Base-by-base conservation (phyloP, 352 stramenopile species). In the Nothophytophthora sp. region DNA sequence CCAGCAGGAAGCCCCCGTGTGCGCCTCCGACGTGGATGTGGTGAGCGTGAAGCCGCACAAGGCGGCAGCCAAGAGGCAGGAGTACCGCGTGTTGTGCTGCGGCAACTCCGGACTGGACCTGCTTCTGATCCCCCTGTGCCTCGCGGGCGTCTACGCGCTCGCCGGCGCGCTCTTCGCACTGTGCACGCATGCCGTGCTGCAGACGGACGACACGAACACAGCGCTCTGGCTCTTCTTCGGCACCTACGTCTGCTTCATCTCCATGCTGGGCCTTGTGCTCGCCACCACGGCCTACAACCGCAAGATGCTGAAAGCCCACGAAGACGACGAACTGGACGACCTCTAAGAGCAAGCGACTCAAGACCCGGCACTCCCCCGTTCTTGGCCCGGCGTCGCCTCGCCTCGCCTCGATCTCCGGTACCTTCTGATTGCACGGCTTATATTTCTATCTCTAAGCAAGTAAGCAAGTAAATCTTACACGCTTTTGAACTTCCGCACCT, bases 151-250 rank as follows among this genome's bases (percentile, higher is more conserved):
- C 20, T 92, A 90, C 55, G 44, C 53, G 38, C 63, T 92, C 36
- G 84, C 83, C 25, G 76, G 61, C 41, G 69, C 74, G 16, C 69
- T 90, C 46, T 92, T 90, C 37, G 81, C 71, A 42, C 76, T 89
- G 16, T 89, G 76, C 66, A 82, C 70, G 33, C 75, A 73, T 45
- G 72, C 79, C 10, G 76, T 90, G 44, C 57, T 90, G n/a, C 76
- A 89, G 58, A 90, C 79, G 36, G 75, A 89, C 38, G 75, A 92
- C 56, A 87, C 79, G 27, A 72, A 74, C 42, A 82, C 81, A n/a
- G 74, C 79, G 53, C 67, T 92, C n/a, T 92, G 81, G 81, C 68
- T 73, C 35, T 90, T 92, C 65, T 92, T 90, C 50, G 77, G 70
- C 24, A 62, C 89, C 55, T 92, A 85, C 54, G 70, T 77, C 15